Conservation (phyloP, 768 basidiomycete genomes). For the Lanmaoa rubissima region DNA sequence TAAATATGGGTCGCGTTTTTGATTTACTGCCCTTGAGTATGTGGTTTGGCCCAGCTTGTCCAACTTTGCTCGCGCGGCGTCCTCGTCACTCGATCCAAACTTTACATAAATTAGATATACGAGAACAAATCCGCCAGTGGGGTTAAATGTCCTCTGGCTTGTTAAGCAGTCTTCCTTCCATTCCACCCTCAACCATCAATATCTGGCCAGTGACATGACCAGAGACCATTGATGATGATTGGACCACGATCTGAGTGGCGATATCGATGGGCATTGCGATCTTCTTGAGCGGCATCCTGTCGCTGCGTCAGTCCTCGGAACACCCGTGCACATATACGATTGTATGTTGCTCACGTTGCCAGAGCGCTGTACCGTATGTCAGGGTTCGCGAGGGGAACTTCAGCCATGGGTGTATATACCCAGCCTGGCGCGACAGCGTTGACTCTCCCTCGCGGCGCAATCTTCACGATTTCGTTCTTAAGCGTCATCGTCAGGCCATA, state of each 20-base stretch:
- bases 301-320: neutral
- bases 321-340: neutral
- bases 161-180: slow-evolving; percentile 62
- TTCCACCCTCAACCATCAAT: slow-evolving; percentile 67
- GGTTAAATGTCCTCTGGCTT: slow-evolving; percentile 33
- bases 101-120: too few species aligned
- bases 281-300: slow-evolving; percentile 66
- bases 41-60: too few species aligned
- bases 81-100: too few species aligned
- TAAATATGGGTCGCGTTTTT: too few species aligned
- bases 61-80: too few species aligned
- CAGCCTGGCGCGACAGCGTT: slow-evolving; percentile 67
- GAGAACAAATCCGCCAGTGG: too few species aligned
- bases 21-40: too few species aligned
- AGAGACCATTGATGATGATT: slow-evolving; percentile 58
- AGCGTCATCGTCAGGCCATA: slow-evolving; percentile 63
- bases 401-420: slow-evolving; percentile 63
- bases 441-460: slow-evolving; percentile 64
- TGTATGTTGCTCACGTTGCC: slow-evolving; percentile 54
- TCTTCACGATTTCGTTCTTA: slow-evolving; percentile 77
- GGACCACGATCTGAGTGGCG: slow-evolving; percentile 57
- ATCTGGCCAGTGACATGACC: slow-evolving; percentile 69
- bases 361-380: slow-evolving; percentile 53
- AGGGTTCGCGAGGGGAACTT: slow-evolving; percentile 54
- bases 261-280: slow-evolving; percentile 61